Base-by-base conservation (phyloP, 345 rosid species). In the Garcia nutans region DNA sequence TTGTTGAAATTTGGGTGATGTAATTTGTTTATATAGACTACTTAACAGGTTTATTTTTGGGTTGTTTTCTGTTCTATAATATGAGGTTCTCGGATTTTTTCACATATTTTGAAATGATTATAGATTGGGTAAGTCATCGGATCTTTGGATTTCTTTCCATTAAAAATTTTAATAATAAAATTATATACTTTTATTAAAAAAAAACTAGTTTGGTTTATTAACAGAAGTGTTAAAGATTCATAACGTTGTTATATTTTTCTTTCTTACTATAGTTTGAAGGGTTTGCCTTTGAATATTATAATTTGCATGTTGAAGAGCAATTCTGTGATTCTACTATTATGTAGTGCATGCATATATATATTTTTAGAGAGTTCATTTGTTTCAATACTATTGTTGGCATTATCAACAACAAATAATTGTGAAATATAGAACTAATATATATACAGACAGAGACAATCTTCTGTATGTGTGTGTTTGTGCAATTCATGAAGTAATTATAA, bases 361-460 rank as follows among this genome's bases (percentile, higher is more conserved):
- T 37, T 37, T 49, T 68, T 23, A 49, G 41, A 49, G 26, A 24
- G 72, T 68, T 44, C 72, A n/a, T 68, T 49, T 67, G 71, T 65
- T 65, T 3, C 8, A 16, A 67, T 67, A 19, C 10, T 67, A 44
- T 68, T 24, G 41, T 49, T 15, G 72, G 23, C 58, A 68, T 24
- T 23, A 24, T 5, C 22, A 67, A 6, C 50, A 47, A 47, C 50
- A 47, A 47, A 4, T 47, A 28, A 44, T 47, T 47, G 13, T 65
- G 23, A 4, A 67, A 52, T 17, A 67, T 67, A 26, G 26, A n/a
- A 67, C 45, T 67, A 15, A 24, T 22, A 26, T 10, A 24, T 22
- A 26, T 10, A 22, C 26, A 2, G 6, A 66, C 2, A 17, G 19
- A 54, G 58, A 42, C 20, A 63, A 31, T 28, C 42, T 1, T 28